A percentile compares a stretch with the other conserved stretches of the same genome.
Conservation (phyloP, 2,329 filamentous ascomycete species). For the Juglanconis sp. region DNA sequence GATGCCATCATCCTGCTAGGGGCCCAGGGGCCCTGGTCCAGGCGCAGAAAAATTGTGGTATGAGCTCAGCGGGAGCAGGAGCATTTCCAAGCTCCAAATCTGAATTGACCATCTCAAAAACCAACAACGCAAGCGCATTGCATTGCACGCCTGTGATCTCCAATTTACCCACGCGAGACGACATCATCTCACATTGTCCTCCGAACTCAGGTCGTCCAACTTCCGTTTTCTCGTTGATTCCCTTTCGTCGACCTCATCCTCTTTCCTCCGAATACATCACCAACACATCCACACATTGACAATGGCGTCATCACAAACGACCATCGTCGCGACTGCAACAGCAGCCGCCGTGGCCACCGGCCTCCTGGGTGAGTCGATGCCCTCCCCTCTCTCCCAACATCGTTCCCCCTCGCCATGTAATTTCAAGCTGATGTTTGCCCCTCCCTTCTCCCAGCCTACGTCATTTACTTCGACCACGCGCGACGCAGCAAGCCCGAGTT, state of each 20-base stretch:
- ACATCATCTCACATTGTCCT: background rate
- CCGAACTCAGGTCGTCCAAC: background rate
- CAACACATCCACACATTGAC: slow-evolving; percentile 44
- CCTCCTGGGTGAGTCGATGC: slow-evolving; percentile 49
- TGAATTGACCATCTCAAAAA: background rate
- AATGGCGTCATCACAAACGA: slow-evolving; percentile 56
- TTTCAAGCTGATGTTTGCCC: background rate
- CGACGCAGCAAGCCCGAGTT: slow-evolving; percentile 63
- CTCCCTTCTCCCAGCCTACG: slow-evolving; percentile 49
- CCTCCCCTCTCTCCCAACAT: background rate
- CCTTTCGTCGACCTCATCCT: background rate
- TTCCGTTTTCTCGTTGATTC: background rate
- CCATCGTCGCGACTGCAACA: slow-evolving; percentile 57
- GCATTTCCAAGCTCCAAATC: background rate
- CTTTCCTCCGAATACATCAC: slow-evolving; percentile 30
- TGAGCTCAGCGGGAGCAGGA: slow-evolving; percentile 4
- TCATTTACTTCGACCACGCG: slow-evolving; percentile 66
- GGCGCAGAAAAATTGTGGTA: slow-evolving; percentile 7
- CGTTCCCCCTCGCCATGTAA: background rate
- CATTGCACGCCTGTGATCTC: background rate
- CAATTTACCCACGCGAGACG: background rate
- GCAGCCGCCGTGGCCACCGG: slow-evolving; percentile 60
- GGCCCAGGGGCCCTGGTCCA: background rate
- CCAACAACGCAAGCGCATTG: background rate
- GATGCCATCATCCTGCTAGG: background rate